Percentiles rank a stretch among this genome's conserved stretches.
phyloP scores from a whole-genome alignment of 176 grass and related monocot genomes.

The Oryza australiensis region DNA sequence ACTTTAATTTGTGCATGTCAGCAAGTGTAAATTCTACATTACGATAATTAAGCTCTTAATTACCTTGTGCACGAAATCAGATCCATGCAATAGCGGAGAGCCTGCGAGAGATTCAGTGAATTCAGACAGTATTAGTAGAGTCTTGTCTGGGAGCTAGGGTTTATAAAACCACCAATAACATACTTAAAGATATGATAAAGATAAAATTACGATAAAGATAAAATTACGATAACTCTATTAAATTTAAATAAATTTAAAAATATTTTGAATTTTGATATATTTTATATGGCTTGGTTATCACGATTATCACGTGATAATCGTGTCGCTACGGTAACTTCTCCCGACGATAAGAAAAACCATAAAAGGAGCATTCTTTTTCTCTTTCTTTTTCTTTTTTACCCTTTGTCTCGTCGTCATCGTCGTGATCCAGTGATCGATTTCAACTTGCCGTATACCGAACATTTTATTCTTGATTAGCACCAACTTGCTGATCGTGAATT shows the following conservation, averaged over 20 bases:
- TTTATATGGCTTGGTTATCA: no score
- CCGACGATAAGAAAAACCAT: no score
- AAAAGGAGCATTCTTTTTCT: no score
- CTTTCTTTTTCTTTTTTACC: neutral
- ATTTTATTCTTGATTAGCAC: neutral
- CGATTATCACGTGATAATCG: no score
- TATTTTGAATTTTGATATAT: no score
- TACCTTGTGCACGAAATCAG: constrained; percentile 22
- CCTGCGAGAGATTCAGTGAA: neutral
- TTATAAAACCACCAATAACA: no score
- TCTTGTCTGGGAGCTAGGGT: no score
- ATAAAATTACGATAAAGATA: no score
- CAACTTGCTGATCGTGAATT: constrained; percentile 22
- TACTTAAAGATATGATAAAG: no score
- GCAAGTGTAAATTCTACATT: neutral
- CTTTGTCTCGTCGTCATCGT: neutral
- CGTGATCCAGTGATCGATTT: neutral
- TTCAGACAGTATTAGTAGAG: neutral
- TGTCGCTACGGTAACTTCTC: no score
- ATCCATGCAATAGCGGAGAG: constrained; percentile 20
- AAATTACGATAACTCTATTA: no score
- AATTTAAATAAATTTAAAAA: no score
- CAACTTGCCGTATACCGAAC: constrained; percentile 36
- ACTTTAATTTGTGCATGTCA: neutral
- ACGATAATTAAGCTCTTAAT: neutral